Conservation (phyloP, 495 filamentous ascomycete genomes). For the Jackrogersella minutella region DNA sequence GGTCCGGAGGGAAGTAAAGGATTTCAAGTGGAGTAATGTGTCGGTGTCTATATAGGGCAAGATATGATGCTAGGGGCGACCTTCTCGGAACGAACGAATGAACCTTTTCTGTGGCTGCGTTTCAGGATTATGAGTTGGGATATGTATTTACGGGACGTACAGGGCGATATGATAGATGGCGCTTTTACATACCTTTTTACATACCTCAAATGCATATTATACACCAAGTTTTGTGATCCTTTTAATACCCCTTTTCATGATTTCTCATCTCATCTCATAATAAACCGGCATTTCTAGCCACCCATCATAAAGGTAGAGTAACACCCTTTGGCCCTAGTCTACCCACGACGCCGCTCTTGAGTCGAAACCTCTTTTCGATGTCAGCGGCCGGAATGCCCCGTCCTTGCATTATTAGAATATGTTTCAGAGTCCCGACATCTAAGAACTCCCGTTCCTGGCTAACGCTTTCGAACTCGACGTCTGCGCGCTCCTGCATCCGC, state of each 20-base stretch:
- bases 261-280: background rate
- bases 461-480: slow-evolving; percentile 48
- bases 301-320: slow-evolving; percentile 19
- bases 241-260: background rate
- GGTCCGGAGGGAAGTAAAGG: background rate
- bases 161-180: slow-evolving; percentile 23
- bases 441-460: slow-evolving; percentile 51
- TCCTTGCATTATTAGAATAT: slow-evolving; percentile 47
- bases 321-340: slow-evolving; percentile 49
- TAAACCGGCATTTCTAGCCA: background rate
- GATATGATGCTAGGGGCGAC: slow-evolving; percentile 6
- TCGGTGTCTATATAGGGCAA: slow-evolving; percentile 16
- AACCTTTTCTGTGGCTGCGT: slow-evolving; percentile 5
- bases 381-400: slow-evolving; percentile 38
- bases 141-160: slow-evolving; percentile 21
- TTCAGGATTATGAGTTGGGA: slow-evolving; percentile 7
- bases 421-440: slow-evolving; percentile 49
- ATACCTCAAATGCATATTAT: slow-evolving; percentile 32
- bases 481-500: slow-evolving; percentile 47
- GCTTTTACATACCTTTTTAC: slow-evolving; percentile 33
- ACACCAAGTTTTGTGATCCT: no score
- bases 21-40: background rate
- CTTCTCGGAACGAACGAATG: background rate
- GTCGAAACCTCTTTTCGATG: slow-evolving; percentile 50
- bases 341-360: slow-evolving; percentile 52